Evolutionary conservation across 305 asterid species (phyloP).

Genomic region (Euphrasia arctica): DNA sequence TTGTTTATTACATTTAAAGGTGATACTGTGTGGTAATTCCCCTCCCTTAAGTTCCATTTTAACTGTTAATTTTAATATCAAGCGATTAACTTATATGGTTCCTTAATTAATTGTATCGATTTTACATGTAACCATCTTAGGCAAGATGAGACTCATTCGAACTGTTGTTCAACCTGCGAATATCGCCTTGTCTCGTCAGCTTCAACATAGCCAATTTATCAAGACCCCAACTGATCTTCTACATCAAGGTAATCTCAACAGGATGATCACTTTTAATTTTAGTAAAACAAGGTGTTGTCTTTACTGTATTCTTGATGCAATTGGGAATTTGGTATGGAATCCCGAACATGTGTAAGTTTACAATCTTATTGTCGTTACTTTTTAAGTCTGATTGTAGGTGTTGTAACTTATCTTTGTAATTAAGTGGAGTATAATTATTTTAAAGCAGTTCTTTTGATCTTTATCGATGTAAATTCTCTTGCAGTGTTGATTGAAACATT

Average conservation of each 20-base stretch:
- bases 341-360: background rate
- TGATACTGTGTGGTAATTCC: background rate
- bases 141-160: slow-evolving; percentile 32
- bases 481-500: slow-evolving; percentile 30
- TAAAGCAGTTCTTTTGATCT: slow-evolving; percentile 6
- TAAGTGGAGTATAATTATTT: background rate
- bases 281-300: background rate
- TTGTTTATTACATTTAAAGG: background rate
- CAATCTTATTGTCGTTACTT: background rate
- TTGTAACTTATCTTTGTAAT: slow-evolving; percentile 1
- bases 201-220: slow-evolving; percentile 25
- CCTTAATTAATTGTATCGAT: background rate
- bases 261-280: background rate
- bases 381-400: background rate
- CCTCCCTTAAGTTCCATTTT: background rate
- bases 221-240: slow-evolving; percentile 19
- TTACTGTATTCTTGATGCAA: slow-evolving; percentile 6
- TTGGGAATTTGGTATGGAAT: slow-evolving; percentile 9
- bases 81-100: background rate
- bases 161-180: slow-evolving; percentile 26
- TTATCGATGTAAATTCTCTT: slow-evolving; percentile 21
- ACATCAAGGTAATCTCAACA: slow-evolving; percentile 27
- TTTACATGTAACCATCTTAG: slow-evolving; percentile 11
- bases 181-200: slow-evolving; percentile 25
- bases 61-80: background rate